A percentile compares a stretch with the other conserved stretches of the same genome.
Evolutionary conservation across 805 yeast genomes (phyloP).

Genomic region (Starmerella apis): DNA sequence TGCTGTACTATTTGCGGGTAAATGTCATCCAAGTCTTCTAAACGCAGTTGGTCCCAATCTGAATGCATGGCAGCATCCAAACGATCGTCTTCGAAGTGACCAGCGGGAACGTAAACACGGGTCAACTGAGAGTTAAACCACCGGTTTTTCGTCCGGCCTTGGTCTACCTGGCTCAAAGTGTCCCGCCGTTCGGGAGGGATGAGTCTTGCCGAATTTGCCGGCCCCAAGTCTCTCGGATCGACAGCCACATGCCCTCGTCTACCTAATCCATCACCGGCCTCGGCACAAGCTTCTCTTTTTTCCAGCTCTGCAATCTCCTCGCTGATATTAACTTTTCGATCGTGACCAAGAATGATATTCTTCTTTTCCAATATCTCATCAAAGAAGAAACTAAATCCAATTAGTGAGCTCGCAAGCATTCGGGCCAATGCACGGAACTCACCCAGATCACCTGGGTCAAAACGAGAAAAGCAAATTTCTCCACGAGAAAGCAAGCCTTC

Average conservation of each 20-base stretch:
- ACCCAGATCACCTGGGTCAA: slow-evolving; percentile 26
- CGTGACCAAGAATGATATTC: not conserved
- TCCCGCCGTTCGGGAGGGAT: not conserved
- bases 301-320: not conserved
- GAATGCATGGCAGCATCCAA: not conserved
- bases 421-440: slow-evolving; percentile 22
- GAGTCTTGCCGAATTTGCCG: no score
- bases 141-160: no score
- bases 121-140: slow-evolving; percentile 7
- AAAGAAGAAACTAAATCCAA: slow-evolving; percentile 21
- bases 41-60: slow-evolving; percentile 3
- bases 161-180: not conserved
- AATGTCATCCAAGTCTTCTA: slow-evolving; percentile 14
- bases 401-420: slow-evolving; percentile 10
- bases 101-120: slow-evolving; percentile 11
- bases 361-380: slow-evolving; percentile 8
- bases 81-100: slow-evolving; percentile 8
- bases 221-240: no score
- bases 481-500: slow-evolving; percentile 14
- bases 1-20: slow-evolving; percentile 10
- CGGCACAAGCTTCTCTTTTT: not conserved
- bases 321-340: not conserved
- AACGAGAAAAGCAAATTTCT: slow-evolving; percentile 25
- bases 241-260: no score
- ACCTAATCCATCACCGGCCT: no score